Evolutionary conservation across 2,329 filamentous ascomycete genomes (phyloP).

Genomic region (Verticillium longisporum): DNA sequence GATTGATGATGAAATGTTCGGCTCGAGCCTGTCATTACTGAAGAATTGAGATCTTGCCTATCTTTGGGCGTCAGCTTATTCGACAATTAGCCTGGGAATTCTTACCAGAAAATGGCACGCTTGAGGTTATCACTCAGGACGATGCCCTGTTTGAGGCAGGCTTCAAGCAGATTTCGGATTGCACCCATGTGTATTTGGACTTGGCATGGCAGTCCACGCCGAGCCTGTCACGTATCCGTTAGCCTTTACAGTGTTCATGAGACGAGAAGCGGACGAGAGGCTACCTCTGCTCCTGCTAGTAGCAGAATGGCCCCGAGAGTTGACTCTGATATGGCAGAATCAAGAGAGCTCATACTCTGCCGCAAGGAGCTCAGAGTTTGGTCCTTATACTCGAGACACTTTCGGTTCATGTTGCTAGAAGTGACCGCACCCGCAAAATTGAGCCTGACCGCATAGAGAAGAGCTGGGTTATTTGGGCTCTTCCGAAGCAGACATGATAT

Average conservation of each 20-base stretch:
- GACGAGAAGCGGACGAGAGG: not conserved
- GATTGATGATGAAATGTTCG: conserved; percentile 32
- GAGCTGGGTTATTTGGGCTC: conserved; percentile 24
- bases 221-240: conserved; percentile 21
- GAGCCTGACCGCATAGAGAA: conserved; percentile 32
- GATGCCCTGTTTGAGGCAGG: conserved; percentile 20
- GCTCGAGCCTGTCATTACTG: conserved; percentile 27
- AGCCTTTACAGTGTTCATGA: not conserved
- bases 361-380: conserved; percentile 24
- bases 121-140: conserved; percentile 31
- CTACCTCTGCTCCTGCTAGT: conserved; percentile 33
- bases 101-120: conserved; percentile 36
- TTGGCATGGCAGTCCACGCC: conserved; percentile 23
- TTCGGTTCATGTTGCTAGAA: conserved; percentile 16
- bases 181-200: conserved; percentile 35
- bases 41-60: conserved; percentile 36
- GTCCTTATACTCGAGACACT: conserved; percentile 28
- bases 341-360: conserved; percentile 20
- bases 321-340: conserved; percentile 22
- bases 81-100: conserved; percentile 1
- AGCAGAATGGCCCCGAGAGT: conserved; percentile 34
- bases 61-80: not conserved
- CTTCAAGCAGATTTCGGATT: conserved; percentile 24
- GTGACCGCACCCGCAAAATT: conserved; percentile 24
- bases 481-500: conserved; percentile 26